A percentile compares a stretch with the other conserved stretches of the same genome.
These are phyloP conservation scores for Pulveroboletus sp. DNA, from an alignment of 768 basidiomycete genomes.

Conservation along the genomic window DNA sequence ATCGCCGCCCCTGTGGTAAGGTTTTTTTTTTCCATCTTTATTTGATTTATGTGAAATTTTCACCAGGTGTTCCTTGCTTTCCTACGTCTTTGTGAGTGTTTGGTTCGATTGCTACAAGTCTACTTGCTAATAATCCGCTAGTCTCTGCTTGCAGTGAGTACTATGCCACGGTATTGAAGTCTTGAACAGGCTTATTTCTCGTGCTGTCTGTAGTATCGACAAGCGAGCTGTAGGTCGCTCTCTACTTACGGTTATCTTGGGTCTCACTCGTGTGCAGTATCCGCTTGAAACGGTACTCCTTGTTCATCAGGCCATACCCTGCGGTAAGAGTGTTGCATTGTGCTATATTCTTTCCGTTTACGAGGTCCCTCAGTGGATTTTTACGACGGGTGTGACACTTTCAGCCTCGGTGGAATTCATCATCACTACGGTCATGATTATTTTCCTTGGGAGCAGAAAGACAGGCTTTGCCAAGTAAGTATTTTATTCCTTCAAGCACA, in stretches of 20 bases:
- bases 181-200: too few relatives aligned
- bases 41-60: neutral
- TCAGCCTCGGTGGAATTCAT: constrained; percentile 34
- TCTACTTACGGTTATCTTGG: accelerated
- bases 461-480: constrained; percentile 30
- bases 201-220: constrained; percentile 25
- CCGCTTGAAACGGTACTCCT: constrained; percentile 25
- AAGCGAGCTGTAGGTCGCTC: constrained; percentile 26
- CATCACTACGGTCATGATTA: constrained; percentile 29
- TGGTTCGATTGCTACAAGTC: neutral
- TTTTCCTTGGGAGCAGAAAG: constrained; percentile 31
- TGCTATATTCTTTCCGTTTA: neutral
- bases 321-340: constrained; percentile 9
- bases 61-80: constrained; percentile 30
- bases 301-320: constrained; percentile 32
- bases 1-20: constrained; percentile 29
- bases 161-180: too few relatives aligned
- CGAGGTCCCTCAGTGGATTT: constrained; percentile 25
- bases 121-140: constrained; percentile 10
- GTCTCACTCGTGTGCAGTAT: constrained; percentile 13
- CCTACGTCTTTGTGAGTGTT: constrained; percentile 30
- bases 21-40: neutral
- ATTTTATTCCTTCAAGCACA: neutral
- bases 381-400: constrained; percentile 29
- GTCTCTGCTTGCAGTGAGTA: constrained; percentile 31